These are phyloP conservation scores for Termitomyces sp. DNA, from an alignment of 768 basidiomycete genomes.

Conservation along the genomic window DNA sequence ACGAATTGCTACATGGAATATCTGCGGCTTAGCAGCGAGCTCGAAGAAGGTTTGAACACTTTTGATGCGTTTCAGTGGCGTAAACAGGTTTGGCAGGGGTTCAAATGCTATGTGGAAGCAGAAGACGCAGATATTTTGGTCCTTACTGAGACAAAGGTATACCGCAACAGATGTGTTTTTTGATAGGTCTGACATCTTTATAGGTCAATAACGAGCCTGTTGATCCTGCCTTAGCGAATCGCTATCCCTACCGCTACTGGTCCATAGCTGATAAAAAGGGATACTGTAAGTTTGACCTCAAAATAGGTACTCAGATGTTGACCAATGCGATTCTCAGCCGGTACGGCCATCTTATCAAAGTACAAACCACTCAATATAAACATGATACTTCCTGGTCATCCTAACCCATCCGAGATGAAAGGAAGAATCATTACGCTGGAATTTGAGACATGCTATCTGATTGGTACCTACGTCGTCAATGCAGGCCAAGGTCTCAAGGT, in stretches of 20 bases:
- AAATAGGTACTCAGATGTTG: not conserved
- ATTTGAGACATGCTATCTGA: conserved; percentile 62
- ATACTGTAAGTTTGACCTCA: conserved; percentile 49
- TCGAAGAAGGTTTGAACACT: conserved; percentile 62
- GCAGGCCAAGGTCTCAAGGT: conserved; percentile 79
- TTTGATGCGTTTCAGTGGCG: not conserved
- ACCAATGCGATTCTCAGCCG: conserved; percentile 45
- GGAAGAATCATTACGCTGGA: conserved; percentile 84
- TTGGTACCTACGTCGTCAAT: conserved; percentile 84
- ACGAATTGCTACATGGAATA: conserved; percentile 73
- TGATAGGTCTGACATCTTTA: not conserved
- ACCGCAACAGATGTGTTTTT: not conserved
- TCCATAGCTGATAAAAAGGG: conserved; percentile 74
- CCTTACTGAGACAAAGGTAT: conserved; percentile 83
- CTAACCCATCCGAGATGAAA: conserved; percentile 58
- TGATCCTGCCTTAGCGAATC: conserved; percentile 51
- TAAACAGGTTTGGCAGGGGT: conserved; percentile 46
- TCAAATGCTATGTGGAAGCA: conserved; percentile 77
- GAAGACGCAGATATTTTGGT: conserved; percentile 85
- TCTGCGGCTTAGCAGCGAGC: conserved; percentile 71
- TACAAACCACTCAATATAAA: conserved; percentile 62
- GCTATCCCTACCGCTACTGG: conserved; percentile 75
- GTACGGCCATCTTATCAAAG: conserved; percentile 80
- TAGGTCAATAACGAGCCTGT: conserved; percentile 72
- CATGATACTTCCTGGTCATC: conserved; percentile 72